These are phyloP conservation scores for Tubosaeta sp. DNA, from an alignment of 768 basidiomycete genomes.

Conservation along the genomic window DNA sequence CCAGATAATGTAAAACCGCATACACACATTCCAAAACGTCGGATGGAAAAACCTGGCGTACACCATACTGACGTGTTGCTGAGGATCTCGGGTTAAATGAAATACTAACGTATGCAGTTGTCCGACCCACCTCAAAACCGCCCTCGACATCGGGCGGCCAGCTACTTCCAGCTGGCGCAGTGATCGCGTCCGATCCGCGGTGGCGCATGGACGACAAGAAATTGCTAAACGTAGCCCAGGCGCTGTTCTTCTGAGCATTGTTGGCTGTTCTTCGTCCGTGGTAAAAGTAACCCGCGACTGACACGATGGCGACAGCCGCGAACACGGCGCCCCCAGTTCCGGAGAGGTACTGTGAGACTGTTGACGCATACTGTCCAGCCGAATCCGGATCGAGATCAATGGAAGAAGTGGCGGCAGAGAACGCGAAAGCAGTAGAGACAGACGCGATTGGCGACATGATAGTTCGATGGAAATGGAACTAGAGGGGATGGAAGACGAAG, in stretches of 20 bases:
- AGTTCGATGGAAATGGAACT: background rate
- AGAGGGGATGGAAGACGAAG: background rate
- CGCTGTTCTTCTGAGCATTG: background rate
- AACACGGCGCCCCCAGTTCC: constrained; percentile 17
- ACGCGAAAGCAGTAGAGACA: constrained; percentile 6
- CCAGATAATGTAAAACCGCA: too few relatives aligned
- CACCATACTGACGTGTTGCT: constrained; percentile 21
- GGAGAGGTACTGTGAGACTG: background rate
- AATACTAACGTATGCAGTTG: background rate
- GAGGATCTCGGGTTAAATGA: background rate
- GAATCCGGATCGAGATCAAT: background rate
- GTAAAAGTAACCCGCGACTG: constrained; percentile 13
- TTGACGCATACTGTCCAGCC: background rate
- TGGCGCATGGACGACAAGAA: constrained; percentile 10
- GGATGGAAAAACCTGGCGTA: constrained; percentile 24
- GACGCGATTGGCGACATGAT: constrained; percentile 18
- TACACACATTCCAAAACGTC: constrained; percentile 19
- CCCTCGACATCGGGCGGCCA: constrained; percentile 8
- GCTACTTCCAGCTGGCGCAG: background rate
- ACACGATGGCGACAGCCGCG: constrained; percentile 7
- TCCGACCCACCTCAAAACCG: constrained; percentile 6
- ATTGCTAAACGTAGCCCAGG: constrained; percentile 3
- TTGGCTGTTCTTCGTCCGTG: constrained; percentile 3
- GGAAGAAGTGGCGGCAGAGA: constrained; percentile 5
- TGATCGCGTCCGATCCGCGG: background rate